phyloP scores from a whole-genome alignment of 345 rosid species.

The Citrus hindsii region DNA sequence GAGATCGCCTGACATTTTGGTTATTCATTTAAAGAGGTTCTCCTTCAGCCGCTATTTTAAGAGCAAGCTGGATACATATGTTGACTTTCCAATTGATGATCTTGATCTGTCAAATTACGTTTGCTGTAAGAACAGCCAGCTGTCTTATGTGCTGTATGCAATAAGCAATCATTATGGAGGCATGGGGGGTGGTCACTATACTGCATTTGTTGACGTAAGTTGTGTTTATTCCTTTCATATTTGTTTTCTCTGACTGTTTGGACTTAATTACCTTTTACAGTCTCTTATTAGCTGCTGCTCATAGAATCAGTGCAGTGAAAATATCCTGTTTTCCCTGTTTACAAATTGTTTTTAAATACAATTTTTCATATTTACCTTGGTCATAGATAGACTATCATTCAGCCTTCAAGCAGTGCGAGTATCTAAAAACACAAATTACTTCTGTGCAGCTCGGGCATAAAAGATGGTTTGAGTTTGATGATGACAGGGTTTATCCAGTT shows the following conservation, averaged over 20 bases:
- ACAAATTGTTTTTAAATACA: background rate
- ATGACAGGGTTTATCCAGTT: constrained; percentile 40
- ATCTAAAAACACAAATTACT: background rate
- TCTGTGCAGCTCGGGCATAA: constrained; percentile 49
- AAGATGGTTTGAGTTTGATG: constrained; percentile 64
- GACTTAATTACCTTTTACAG: background rate
- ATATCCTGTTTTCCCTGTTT: background rate
- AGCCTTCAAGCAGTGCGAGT: background rate
- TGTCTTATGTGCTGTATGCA: constrained; percentile 47
- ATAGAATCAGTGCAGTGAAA: background rate
- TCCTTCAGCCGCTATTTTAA: constrained; percentile 50
- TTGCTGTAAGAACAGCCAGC: constrained; percentile 29
- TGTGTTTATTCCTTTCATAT: background rate
- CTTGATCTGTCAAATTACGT: constrained; percentile 58
- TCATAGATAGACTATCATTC: background rate
- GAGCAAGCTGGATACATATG: constrained; percentile 66
- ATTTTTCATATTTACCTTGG: background rate
- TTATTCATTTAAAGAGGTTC: constrained; percentile 69
- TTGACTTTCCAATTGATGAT: constrained; percentile 59
- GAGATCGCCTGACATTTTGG: constrained; percentile 67
- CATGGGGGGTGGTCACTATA: constrained; percentile 77
- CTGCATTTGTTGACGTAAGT: constrained; percentile 71
- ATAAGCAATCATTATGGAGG: constrained; percentile 66
- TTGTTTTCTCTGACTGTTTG: background rate
- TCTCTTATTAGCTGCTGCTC: background rate